Evolutionary conservation across 163 green algal species (phyloP).

Genomic region (Botryococcus braunii): DNA sequence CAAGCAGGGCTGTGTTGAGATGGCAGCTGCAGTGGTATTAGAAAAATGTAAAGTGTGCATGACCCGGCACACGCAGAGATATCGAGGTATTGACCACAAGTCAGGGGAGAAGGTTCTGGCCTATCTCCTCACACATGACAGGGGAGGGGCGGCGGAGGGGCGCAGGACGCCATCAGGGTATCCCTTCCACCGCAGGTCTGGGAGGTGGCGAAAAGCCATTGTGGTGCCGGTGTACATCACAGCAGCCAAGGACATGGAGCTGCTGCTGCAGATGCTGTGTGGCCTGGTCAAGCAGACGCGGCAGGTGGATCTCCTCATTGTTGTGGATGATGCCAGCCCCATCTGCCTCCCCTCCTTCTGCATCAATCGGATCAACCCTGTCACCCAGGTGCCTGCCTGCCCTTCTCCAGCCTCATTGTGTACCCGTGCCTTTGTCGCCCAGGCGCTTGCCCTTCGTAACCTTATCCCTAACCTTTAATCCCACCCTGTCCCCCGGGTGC

Average conservation of each 20-base stretch:
- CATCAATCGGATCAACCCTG: neutral
- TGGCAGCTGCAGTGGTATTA: too few relatives aligned
- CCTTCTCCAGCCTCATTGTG: neutral
- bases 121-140: too few relatives aligned
- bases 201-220: too few relatives aligned
- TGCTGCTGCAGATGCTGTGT: conserved; percentile 7
- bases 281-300: conserved; percentile 6
- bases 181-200: neutral
- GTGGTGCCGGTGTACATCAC: conserved; percentile 10
- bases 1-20: too few relatives aligned
- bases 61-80: too few relatives aligned
- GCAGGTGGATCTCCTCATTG: conserved; percentile 4
- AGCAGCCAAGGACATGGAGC: neutral
- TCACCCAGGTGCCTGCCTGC: neutral
- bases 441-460: neutral
- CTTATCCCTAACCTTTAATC: neutral
- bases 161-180: too few relatives aligned
- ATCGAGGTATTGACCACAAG: too few relatives aligned
- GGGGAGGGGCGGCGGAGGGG: too few relatives aligned
- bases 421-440: neutral
- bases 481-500: neutral
- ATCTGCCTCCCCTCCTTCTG: conserved; percentile 3
- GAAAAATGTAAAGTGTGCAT: too few relatives aligned
- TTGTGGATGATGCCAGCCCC: conserved; percentile 16
- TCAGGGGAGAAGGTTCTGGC: too few relatives aligned